Conservation (phyloP, 2,329 filamentous ascomycete genomes). For the Lachnellula arida region DNA sequence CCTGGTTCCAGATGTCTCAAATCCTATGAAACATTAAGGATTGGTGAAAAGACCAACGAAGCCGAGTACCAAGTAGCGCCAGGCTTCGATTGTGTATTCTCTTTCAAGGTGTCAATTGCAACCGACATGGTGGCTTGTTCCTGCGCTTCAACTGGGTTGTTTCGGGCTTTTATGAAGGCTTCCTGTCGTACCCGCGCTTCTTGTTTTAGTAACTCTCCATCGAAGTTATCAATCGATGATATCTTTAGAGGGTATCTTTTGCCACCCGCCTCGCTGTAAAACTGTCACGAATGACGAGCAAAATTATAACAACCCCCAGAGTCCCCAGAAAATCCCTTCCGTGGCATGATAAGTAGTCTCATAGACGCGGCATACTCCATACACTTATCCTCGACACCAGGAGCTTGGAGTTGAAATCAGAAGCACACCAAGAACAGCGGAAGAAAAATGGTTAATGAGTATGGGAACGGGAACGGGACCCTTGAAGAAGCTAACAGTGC, state of each 20-base stretch:
- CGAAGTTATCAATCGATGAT: not conserved
- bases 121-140: not conserved
- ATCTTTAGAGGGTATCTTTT: too few relatives aligned
- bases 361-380: not conserved
- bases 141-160: not conserved
- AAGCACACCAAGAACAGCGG: too few relatives aligned
- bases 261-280: not conserved
- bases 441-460: too few relatives aligned
- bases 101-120: not conserved
- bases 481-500: too few relatives aligned
- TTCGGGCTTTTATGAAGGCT: not conserved
- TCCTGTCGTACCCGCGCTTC: too few relatives aligned
- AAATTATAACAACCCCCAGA: not conserved
- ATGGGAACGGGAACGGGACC: too few relatives aligned
- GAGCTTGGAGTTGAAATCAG: too few relatives aligned
- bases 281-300: not conserved
- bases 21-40: too few relatives aligned
- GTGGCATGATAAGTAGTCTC: not conserved
- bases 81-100: not conserved
- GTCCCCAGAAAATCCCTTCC: not conserved
- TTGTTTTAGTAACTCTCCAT: not conserved
- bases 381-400: not conserved
- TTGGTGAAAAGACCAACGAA: not conserved
- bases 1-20: too few relatives aligned
- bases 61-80: conserved; percentile 31